A percentile compares a stretch with the other conserved stretches of the same genome.
Conservation (phyloP, 305 asterid species). For the Fraxinus sp. region DNA sequence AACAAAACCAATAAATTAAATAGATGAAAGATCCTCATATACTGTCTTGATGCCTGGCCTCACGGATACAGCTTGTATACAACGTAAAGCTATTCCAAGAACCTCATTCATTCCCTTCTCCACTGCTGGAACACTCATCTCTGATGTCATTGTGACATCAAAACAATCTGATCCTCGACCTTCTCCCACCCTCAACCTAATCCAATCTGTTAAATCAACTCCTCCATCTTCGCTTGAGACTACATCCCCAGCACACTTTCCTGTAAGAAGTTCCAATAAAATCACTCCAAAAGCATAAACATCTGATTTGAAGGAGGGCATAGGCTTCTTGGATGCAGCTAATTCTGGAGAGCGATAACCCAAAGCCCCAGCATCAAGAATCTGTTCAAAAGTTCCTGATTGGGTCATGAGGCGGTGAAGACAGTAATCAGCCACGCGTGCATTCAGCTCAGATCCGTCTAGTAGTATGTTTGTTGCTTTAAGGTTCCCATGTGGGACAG, state of each 20-base stretch:
- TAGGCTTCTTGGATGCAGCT: constrained; percentile 75
- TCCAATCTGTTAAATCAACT: constrained; percentile 87
- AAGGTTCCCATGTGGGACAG: constrained; percentile 91
- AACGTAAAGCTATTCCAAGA: constrained; percentile 74
- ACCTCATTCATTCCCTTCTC: constrained; percentile 89
- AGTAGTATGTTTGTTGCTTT: constrained; percentile 78
- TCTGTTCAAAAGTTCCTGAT: constrained; percentile 83
- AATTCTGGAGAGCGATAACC: constrained; percentile 98
- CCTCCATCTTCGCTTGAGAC: constrained; percentile 93
- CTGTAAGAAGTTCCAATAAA: constrained; percentile 75
- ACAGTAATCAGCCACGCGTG: constrained; percentile 82
- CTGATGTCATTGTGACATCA: constrained; percentile 53
- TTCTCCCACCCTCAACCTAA: constrained; percentile 78
- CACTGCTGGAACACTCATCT: constrained; percentile 51
- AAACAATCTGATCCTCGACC: constrained; percentile 75
- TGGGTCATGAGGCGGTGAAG: constrained; percentile 97
- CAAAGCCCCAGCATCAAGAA: constrained; percentile 92
- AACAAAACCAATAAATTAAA: constrained; percentile 41
- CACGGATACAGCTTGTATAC: constrained; percentile 73
- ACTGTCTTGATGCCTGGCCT: constrained; percentile 94
- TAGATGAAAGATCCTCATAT: constrained; percentile 89
- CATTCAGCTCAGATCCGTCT: constrained; percentile 82
- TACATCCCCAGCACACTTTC: constrained; percentile 95
- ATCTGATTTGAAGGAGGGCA: constrained; percentile 91
- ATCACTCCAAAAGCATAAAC: constrained; percentile 94